A percentile compares a stretch with the other conserved stretches of the same genome.
Conservation (phyloP, 495 filamentous ascomycete species). For the Paragyromitra xinjiangensis region DNA sequence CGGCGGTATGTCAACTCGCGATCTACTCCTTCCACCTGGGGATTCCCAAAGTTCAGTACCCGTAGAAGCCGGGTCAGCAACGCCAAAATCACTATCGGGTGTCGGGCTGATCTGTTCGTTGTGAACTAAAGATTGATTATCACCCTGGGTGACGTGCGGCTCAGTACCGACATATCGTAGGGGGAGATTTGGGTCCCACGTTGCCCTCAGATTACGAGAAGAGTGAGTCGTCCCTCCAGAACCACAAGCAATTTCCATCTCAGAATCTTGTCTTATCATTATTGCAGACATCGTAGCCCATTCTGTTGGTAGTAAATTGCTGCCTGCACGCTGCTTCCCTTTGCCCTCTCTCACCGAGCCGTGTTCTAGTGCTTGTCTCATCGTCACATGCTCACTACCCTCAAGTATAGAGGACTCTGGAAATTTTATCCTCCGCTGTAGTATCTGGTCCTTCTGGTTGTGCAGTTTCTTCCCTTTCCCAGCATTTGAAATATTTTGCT, state of each 20-base stretch:
- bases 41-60: constrained; percentile 11
- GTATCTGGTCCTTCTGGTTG: background rate
- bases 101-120: background rate
- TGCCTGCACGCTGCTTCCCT: constrained; percentile 14
- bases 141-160: background rate
- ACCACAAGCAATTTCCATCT: background rate
- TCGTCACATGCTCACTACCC: background rate
- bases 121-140: background rate
- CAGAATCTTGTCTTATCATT: constrained; percentile 7
- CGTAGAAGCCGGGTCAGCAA: constrained; percentile 1
- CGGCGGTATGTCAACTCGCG: background rate
- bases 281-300: constrained; percentile 29
- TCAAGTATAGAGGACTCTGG: background rate
- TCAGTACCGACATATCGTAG: background rate
- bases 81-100: background rate
- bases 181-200: background rate
- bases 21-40: background rate
- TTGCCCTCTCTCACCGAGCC: background rate
- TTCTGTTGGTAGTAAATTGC: background rate
- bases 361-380: background rate
- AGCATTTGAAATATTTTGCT: constrained; percentile 2
- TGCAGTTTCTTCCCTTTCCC: background rate
- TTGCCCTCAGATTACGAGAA: background rate
- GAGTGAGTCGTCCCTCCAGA: background rate
- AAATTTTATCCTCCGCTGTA: constrained; percentile 33